Base-by-base conservation (phyloP, 305 asterid species). In the Fraxinus sp. region DNA sequence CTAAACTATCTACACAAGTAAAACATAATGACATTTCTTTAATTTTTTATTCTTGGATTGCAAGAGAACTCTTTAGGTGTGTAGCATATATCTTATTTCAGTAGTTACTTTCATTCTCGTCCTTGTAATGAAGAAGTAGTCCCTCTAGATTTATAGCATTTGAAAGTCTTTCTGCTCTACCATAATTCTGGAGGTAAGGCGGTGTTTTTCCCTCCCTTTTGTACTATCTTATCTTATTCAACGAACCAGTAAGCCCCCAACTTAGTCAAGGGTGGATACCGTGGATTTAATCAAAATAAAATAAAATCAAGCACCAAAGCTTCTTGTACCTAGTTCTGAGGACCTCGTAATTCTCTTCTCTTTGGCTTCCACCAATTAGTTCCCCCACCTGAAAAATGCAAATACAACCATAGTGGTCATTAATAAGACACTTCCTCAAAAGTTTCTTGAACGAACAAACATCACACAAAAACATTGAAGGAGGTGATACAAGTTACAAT, bases 351-450 rank as follows among this genome's bases (percentile, higher is more conserved):
- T 93, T 81, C 93, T 96, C 99, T 83, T 96, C 99, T 87, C 99
- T 91, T 88, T 96, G 99, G 91, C 98, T 93, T 86, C 99, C 99
- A 28, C 98, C 99, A 83, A 94, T 86, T 83, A 96, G 94, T 88
- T 96, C 98, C 81, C 99, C 98, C 76, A 96, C 98, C 99, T 96
- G 87, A 83, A 66, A 62, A 36, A 4, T 4, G 79, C 64, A 78
- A 22, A 68, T 8, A 26, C 79, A 49, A 81, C 24, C 39, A 46
- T 11, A 13, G 24, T 8, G 57, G 2, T 71, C 0, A 18, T 62
- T 62, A 57, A 79, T 26, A 20, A 62, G 28, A 59, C 75, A 73
- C 62, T 41, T 20, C 64, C 16, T 66, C 13, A 82, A 41, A 78
- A 9, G 35, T 24, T 9, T 10, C 16, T 64, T 24, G 64, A 24